Evolutionary conservation across 108 stramenopile species (phyloP).

Genomic region (Cyclotella baltica): DNA sequence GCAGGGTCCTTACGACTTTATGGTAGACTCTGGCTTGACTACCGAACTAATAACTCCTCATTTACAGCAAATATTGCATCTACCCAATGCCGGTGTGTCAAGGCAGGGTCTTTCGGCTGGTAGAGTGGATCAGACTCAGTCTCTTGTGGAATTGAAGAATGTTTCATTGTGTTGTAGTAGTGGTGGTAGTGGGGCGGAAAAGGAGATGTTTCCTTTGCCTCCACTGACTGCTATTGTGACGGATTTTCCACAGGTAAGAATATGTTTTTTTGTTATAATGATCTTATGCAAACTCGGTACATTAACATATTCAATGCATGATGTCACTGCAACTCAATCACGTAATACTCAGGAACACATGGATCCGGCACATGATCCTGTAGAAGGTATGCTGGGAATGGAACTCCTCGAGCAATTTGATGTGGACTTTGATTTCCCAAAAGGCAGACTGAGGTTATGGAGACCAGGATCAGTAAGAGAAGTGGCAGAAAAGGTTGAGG

Average conservation of each 20-base stretch:
- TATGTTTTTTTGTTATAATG: too few relatives aligned
- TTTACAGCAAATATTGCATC: constrained; percentile 54
- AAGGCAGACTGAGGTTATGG: constrained; percentile 67
- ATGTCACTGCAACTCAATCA: too few relatives aligned
- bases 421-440: constrained; percentile 82
- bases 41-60: constrained; percentile 84
- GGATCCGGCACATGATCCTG: constrained; percentile 79
- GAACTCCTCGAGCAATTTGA: constrained; percentile 76
- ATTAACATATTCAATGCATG: too few relatives aligned
- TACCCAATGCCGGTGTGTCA: constrained; percentile 32
- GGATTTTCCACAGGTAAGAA: constrained; percentile 84
- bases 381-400: constrained; percentile 88
- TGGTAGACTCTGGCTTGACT: constrained; percentile 83
- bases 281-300: too few relatives aligned
- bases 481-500: constrained; percentile 30
- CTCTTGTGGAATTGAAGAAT: constrained; percentile 59
- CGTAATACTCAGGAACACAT: too few relatives aligned
- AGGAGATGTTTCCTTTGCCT: constrained; percentile 41
- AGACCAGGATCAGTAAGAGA: constrained; percentile 57
- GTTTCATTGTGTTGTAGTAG: constrained; percentile 64
- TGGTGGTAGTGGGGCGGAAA: not conserved
- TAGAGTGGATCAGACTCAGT: constrained; percentile 31
- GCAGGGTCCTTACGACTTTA: constrained; percentile 81
- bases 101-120: constrained; percentile 68
- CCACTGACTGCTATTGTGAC: constrained; percentile 74